Evolutionary conservation across 2,329 filamentous ascomycete species (phyloP).

Genomic region (Thelonectria olida): DNA sequence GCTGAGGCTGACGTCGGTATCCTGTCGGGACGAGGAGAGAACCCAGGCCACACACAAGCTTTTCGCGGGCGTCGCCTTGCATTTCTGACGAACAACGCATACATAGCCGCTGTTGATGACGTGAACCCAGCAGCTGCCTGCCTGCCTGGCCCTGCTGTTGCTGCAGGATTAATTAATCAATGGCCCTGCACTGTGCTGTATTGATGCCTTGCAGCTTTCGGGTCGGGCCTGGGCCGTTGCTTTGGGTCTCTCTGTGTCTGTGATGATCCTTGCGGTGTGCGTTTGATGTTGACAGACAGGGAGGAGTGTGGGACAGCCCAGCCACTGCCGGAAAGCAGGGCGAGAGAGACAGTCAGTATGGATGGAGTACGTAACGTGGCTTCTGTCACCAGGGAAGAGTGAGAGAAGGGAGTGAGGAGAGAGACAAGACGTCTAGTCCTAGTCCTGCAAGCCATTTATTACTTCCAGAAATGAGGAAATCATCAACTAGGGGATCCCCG

Average conservation of each 20-base stretch:
- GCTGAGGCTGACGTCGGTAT: neutral
- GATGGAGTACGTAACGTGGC: slow-evolving; percentile 6
- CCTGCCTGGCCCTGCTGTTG: too few relatives aligned
- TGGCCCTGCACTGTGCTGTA: slow-evolving; percentile 3
- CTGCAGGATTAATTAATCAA: slow-evolving; percentile 5
- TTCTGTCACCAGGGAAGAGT: neutral
- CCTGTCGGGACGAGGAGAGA: neutral
- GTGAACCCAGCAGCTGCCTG: slow-evolving; percentile 16
- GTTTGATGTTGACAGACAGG: neutral
- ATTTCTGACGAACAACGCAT: slow-evolving; percentile 21
- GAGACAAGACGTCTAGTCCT: neutral
- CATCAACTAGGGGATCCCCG: neutral
- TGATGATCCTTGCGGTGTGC: neutral
- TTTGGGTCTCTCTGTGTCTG: neutral
- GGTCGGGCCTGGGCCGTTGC: slow-evolving; percentile 1
- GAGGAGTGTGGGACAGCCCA: neutral
- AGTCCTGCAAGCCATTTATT: too few relatives aligned
- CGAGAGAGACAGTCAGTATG: too few relatives aligned
- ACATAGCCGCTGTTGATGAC: slow-evolving; percentile 15
- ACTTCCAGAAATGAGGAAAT: too few relatives aligned
- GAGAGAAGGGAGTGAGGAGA: neutral
- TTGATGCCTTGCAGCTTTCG: slow-evolving; percentile 24
- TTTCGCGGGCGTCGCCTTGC: slow-evolving; percentile 2
- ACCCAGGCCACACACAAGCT: neutral
- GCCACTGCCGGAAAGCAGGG: neutral